Evolutionary conservation across 805 yeast genomes (phyloP), one percentile per base, ranked within the genome.

Genomic region (Maudiozyma barnettii): DNA sequence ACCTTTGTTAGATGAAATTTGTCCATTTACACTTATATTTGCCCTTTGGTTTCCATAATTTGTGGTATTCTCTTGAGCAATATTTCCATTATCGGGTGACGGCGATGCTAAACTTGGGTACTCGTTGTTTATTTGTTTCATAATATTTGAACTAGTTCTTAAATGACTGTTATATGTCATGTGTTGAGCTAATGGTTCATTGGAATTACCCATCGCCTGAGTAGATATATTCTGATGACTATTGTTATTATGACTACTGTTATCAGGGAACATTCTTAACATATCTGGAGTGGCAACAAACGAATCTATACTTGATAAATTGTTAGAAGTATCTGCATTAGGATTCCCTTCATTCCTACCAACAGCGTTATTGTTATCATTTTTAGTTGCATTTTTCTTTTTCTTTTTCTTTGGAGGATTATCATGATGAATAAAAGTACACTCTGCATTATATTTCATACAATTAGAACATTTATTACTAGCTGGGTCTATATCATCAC

Each of bases 391-490:
- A 35, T 8, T 1, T 19, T 37, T 37, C 40, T 37, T 37, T 37
- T 37, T 39, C 30, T 22, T 39, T 26, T 26, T 23, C 41, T 36
- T 41, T 35, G 39, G 40, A 40, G 31, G 20, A 22, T 20, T 36
- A 21, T 14, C 5, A 12, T 56, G 55, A 45, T 57, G 54, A 19
- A 51, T 49, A 44, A 63, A 63, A 2, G 57, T 55, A 46, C 67
- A 63, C 4, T 44, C 46, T 4, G 55, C 48, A 21, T 53, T 47
- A 43, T 54, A 60, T 41, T 57, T 63, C 14, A 49, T 49, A 51
- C 67, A 63, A 49, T 61, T 61, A 19, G 53, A 45, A 48, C 67
- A 63, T 50, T 56, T 59, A 10, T 53, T 52, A 2, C 53, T 50
- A 9, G 42, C 37, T 3, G 55, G 52, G 43, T 59, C 51, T 7